phyloP scores from a whole-genome alignment of 352 stramenopile species.

The Globisporangium acanthophoron region DNA sequence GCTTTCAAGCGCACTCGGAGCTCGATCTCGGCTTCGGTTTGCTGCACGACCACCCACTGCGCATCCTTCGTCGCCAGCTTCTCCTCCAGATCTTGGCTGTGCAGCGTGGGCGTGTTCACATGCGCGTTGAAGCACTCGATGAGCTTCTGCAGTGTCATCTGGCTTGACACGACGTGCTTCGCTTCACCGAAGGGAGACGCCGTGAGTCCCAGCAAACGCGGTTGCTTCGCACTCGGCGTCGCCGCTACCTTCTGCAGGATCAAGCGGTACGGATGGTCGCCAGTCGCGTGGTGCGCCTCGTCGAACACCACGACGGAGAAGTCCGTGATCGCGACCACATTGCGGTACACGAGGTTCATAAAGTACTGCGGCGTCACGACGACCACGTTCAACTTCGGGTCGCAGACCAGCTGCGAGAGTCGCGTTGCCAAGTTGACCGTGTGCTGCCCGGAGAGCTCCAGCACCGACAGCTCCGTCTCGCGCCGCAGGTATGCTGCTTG shows the following conservation, averaged over 20 bases:
- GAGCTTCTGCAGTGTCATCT: conserved; percentile 32
- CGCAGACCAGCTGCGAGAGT: conserved; percentile 12
- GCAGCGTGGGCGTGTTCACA: conserved; percentile 60
- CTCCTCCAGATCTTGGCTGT: conserved; percentile 30
- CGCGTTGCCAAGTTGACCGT: conserved; percentile 7
- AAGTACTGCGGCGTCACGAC: conserved; percentile 73
- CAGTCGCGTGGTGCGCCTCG: conserved; percentile 70
- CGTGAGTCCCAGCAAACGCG: conserved; percentile 59
- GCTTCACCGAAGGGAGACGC: conserved; percentile 70
- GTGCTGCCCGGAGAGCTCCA: conserved; percentile 57
- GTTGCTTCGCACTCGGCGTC: conserved; percentile 20
- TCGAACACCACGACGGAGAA: conserved; percentile 78
- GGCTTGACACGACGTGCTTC: conserved; percentile 27
- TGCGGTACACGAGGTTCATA: conserved; percentile 43
- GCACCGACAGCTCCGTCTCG: conserved; percentile 50
- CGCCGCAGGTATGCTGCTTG: conserved; percentile 65
- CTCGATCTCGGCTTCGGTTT: conserved; percentile 24
- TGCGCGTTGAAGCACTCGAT: conserved; percentile 38
- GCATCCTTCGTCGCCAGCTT: conserved; percentile 54
- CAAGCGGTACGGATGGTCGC: conserved; percentile 54
- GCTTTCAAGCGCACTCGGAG: conserved; percentile 36
- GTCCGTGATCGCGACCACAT: conserved; percentile 33
- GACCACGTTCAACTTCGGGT: conserved; percentile 31
- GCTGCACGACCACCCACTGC: conserved; percentile 47
- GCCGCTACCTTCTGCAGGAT: conserved; percentile 37